Base-by-base conservation (phyloP, 805 yeast genomes). In the Candida orba region DNA sequence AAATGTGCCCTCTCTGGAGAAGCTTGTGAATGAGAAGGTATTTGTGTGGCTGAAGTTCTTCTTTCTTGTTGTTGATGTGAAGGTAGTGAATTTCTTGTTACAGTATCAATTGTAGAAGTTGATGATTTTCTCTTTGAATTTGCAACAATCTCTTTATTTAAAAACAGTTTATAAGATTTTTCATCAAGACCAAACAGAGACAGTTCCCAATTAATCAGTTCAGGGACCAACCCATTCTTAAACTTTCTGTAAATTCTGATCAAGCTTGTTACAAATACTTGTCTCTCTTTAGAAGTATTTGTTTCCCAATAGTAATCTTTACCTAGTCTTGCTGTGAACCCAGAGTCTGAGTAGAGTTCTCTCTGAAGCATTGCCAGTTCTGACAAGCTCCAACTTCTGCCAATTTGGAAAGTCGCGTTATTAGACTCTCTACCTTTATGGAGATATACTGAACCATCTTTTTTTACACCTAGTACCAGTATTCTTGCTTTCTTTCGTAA, bases 221-320 rank as follows among this genome's bases (percentile, higher is more conserved):
- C 64, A 0, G 87, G 87, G 5, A 76, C 60, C 31, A 67, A 66
- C 0, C 84, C 84, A 36, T 70, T 69, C 20, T 77, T 76, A 44
- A 76, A 77, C 51, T 73, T 75, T 48, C 74, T 69, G 54, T 66
- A 81, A 25, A 76, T 68, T 39, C 75, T 72, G 8, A 80, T 58
- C 7, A 81, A 48, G 8, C 77, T 69, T 8, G 72, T 71, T 17
- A 78, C 64, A 62, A 83, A 82, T 3, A 75, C 79, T 9, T 73
- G 69, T 47, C 82, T 71, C 50, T 79, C 88, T 43, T 72, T 71
- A 1, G 79, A 66, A 0, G 78, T 62, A 43, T 71, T 67, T 1
- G 86, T 79, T 49, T 74, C 80, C 97, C 97, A 90, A 64, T 80
- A 90, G 61, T 90, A 91, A 37, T 73, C 78, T 57, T 89, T 90